phyloP scores from a whole-genome alignment of 768 basidiomycete genomes.

The Mrakia hoshinonis region DNA sequence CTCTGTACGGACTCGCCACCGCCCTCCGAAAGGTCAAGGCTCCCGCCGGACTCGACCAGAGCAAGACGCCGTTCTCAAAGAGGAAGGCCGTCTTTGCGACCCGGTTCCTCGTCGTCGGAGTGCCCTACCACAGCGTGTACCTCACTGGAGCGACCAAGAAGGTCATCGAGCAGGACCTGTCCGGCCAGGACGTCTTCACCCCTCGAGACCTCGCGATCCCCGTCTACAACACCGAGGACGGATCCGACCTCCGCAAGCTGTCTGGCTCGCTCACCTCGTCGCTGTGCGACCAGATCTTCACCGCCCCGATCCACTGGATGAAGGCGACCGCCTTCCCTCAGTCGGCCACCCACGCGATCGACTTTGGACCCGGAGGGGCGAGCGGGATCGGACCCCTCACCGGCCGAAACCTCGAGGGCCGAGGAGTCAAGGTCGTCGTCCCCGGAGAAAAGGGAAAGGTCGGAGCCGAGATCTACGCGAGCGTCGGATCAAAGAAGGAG shows the following conservation, averaged over 20 bases:
- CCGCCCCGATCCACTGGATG: slow-evolving; percentile 82
- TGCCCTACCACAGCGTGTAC: slow-evolving; percentile 91
- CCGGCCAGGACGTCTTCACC: slow-evolving; percentile 51
- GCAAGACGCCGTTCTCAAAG: slow-evolving; percentile 75
- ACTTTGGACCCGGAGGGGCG: slow-evolving; percentile 91
- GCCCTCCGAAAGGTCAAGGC: slow-evolving; percentile 84
- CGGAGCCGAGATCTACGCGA: slow-evolving; percentile 72
- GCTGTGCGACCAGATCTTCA: slow-evolving; percentile 88
- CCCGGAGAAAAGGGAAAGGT: slow-evolving; percentile 85
- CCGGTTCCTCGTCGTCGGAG: slow-evolving; percentile 89
- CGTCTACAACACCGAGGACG: slow-evolving; percentile 87
- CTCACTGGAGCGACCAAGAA: slow-evolving; percentile 65
- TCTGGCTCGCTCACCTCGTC: slow-evolving; percentile 71
- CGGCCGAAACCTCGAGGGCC: slow-evolving; percentile 80
- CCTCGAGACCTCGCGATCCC: slow-evolving; percentile 60
- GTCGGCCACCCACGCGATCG: slow-evolving; percentile 83
- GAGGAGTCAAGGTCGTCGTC: slow-evolving; percentile 81
- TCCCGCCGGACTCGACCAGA: slow-evolving; percentile 77
- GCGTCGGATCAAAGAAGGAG: slow-evolving; percentile 59
- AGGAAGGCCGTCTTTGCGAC: slow-evolving; percentile 86
- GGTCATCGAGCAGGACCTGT: slow-evolving; percentile 64
- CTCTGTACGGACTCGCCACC: slow-evolving; percentile 89
- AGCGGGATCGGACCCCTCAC: slow-evolving; percentile 90
- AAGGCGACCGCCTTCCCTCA: slow-evolving; percentile 83
- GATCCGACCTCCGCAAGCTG: slow-evolving; percentile 67